These are phyloP conservation scores for Saturnispora sekii DNA, from an alignment of 805 yeast genomes.

Conservation along the genomic window DNA sequence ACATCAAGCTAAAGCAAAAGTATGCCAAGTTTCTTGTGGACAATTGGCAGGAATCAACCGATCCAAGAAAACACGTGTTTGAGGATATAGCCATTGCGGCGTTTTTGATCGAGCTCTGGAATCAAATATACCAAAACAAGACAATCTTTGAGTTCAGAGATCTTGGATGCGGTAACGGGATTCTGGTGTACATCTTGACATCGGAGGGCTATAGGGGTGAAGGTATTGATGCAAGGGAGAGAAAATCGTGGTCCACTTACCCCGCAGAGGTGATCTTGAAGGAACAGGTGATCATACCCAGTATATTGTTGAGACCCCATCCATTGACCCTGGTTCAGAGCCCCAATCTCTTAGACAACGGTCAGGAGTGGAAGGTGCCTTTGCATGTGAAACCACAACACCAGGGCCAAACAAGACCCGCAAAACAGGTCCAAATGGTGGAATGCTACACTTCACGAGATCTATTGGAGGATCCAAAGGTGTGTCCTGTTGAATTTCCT, in stretches of 20 bases:
- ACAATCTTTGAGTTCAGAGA: conserved; percentile 65
- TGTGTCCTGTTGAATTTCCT: conserved; percentile 59
- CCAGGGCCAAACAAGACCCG: conserved; percentile 14
- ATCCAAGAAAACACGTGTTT: conserved; percentile 91
- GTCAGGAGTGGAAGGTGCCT: conserved; percentile 48
- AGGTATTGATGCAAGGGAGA: conserved; percentile 82
- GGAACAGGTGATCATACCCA: conserved; percentile 81
- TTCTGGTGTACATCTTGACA: conserved; percentile 62
- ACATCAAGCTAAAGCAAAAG: conserved; percentile 70
- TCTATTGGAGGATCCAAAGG: conserved; percentile 42
- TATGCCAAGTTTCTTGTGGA: conserved; percentile 68
- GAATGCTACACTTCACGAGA: conserved; percentile 46
- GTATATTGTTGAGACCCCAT: conserved; percentile 58
- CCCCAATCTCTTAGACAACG: conserved; percentile 52
- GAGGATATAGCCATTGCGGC: conserved; percentile 96
- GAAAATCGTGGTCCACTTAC: conserved; percentile 80
- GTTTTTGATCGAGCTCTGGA: conserved; percentile 83
- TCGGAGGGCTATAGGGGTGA: conserved; percentile 74
- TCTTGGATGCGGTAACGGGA: conserved; percentile 92
- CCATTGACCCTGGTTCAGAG: conserved; percentile 46
- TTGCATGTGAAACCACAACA: conserved; percentile 22
- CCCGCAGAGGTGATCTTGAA: conserved; percentile 54
- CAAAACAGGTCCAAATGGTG: conserved; percentile 33
- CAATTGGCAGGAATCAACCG: conserved; percentile 89
- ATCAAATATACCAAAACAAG: conserved; percentile 31